Evolutionary conservation across 2,329 filamentous ascomycete genomes (phyloP).

Genomic region (Trichoderma arundinaceum): DNA sequence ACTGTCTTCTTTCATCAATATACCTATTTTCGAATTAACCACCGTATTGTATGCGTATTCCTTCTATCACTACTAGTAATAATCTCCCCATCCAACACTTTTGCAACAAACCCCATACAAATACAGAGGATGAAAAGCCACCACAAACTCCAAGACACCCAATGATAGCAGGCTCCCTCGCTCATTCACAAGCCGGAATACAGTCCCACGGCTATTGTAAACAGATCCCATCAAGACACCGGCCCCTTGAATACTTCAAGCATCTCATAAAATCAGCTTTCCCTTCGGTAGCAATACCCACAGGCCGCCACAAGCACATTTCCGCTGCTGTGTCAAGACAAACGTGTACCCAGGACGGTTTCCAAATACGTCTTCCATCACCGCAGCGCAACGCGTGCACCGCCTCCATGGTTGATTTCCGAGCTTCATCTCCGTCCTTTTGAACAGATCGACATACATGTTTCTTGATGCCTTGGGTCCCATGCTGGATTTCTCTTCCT

Average conservation of each 20-base stretch:
- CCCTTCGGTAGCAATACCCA: slow-evolving; percentile 54
- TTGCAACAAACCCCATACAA: background rate
- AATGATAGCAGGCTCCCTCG: background rate
- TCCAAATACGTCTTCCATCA: slow-evolving; percentile 66
- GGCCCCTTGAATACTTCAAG: background rate
- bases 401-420: slow-evolving; percentile 45
- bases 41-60: no score
- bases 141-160: slow-evolving; percentile 17
- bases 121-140: background rate
- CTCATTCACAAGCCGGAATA: background rate
- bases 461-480: slow-evolving; percentile 46
- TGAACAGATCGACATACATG: slow-evolving; percentile 61
- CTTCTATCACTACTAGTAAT: no score
- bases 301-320: slow-evolving; percentile 60
- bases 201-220: background rate
- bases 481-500: slow-evolving; percentile 60
- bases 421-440: slow-evolving; percentile 57
- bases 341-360: slow-evolving; percentile 58
- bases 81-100: no score
- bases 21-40: no score
- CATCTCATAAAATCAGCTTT: slow-evolving; percentile 35
- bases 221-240: slow-evolving; percentile 4
- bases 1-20: no score
- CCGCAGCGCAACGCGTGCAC: slow-evolving; percentile 63
- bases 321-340: slow-evolving; percentile 59